Base-by-base conservation (phyloP, 371 early-diverging fungal genomes). In the Thermomucor indicae-seudaticae region DNA sequence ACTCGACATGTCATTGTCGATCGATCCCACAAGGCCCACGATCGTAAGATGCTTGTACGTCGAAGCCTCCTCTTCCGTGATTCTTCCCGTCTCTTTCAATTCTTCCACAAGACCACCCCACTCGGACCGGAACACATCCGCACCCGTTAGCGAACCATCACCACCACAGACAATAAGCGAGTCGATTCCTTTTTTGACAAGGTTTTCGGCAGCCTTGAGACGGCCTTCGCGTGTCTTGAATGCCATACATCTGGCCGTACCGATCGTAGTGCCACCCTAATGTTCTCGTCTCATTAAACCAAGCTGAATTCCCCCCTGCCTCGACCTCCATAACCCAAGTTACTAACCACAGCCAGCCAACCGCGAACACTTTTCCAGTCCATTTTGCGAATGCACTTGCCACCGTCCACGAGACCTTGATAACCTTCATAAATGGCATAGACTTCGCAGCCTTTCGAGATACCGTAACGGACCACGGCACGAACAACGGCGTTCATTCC, bases 401-500 rank as follows among this genome's bases (percentile, higher is more conserved):
- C 93, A 49, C 97, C 97, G 51, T 91, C 89, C 1, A 99, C 96
- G 35, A 99, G 84, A 29, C 99, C 97, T 76, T 97, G 93, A 67
- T 94, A 99, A 10, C 99, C 99, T 65, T 97, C 95, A 57, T 90
- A 91, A 45, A 99, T 88, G 11, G 86, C 90, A 72, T 81, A 98
- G 0, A 96, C 91, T 38, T 88, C 78, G 62, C 93, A 93, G 1
- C 87, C 91, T 17, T 84, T 79, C 32, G 85, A 75, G 49, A 95
- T 83, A 28, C 95, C 89, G 46, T 92, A 88, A 38, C 99, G 84
- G n/a, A 97, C 93, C 28, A 96, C 88, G 11, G 93, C 87, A 29
- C 98, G 84, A 17, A 99, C 97, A 25, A 91, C 91, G 19, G 97
- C 89, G 63, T 99, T 99, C 99, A 99, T 99, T 40, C 99, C 99